Evolutionary conservation across 306 rosid species (phyloP).

Genomic region (Trifolium fragiferum): DNA sequence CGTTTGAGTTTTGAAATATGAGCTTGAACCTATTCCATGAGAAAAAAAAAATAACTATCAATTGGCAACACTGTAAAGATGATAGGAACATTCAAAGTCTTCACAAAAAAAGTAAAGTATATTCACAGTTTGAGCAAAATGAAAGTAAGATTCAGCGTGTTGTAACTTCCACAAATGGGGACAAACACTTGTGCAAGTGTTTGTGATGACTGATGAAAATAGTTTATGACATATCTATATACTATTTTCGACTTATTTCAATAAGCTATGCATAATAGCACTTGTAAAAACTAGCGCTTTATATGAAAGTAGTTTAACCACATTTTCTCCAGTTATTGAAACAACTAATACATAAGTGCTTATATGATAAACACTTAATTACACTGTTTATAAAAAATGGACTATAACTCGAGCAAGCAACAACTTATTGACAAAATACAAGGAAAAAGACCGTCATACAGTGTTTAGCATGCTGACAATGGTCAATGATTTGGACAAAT

Average conservation of each 20-base stretch:
- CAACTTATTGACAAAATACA: slow-evolving; percentile 9
- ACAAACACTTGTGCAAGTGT: background rate
- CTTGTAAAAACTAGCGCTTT: background rate
- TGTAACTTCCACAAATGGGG: background rate
- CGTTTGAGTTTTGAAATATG: slow-evolving; percentile 69
- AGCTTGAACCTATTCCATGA: slow-evolving; percentile 65
- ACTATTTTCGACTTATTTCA: background rate
- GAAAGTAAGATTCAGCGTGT: background rate
- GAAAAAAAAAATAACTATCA: slow-evolving; percentile 34
- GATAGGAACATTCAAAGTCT: background rate
- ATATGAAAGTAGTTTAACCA: background rate
- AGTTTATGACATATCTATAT: background rate
- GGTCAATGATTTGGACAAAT: slow-evolving; percentile 30
- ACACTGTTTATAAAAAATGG: background rate
- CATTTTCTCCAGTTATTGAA: background rate
- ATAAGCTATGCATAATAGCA: background rate
- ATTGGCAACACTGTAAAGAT: background rate
- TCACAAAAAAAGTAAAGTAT: slow-evolving; percentile 32
- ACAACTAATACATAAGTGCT: background rate
- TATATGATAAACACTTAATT: background rate
- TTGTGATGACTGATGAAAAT: background rate
- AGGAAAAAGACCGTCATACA: slow-evolving; percentile 13
- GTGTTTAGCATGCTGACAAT: slow-evolving; percentile 17
- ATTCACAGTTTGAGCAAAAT: slow-evolving; percentile 15
- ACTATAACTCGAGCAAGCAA: slow-evolving; percentile 12